Conservation (phyloP, 176 grass and related monocot genomes). For the Secale cereale region DNA sequence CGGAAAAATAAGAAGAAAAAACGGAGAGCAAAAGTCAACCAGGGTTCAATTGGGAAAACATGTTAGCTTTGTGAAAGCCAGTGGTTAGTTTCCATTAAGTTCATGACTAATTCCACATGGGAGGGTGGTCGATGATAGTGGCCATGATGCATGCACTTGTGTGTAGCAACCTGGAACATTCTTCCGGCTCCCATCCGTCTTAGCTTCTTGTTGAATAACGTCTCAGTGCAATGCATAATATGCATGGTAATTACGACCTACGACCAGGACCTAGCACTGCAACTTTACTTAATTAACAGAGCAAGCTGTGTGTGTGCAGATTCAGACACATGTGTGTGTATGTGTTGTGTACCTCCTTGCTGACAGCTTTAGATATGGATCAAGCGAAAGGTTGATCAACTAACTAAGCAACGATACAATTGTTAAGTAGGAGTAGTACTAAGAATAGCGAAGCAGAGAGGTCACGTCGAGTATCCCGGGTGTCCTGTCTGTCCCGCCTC, state of each 20-base stretch:
- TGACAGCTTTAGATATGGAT: conserved; percentile 4
- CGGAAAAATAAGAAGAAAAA: background rate
- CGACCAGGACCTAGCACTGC: background rate
- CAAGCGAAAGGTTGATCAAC: background rate
- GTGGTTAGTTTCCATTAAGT: background rate
- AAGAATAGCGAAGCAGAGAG: background rate
- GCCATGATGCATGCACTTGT: conserved; percentile 9
- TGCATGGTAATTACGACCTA: conserved; percentile 8
- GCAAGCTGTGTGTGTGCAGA: background rate
- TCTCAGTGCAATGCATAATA: conserved; percentile 8
- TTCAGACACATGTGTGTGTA: background rate
- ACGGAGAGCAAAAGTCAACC: background rate
- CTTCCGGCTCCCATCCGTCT: background rate
- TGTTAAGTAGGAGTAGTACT: background rate
- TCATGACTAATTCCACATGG: background rate
- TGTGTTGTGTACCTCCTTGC: background rate
- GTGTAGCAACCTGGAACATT: conserved; percentile 19
- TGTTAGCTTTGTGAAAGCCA: background rate
- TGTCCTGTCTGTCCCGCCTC: background rate
- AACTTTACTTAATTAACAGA: background rate
- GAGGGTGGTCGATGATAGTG: background rate
- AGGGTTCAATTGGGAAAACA: background rate
- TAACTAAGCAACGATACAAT: background rate
- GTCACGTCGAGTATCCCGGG: background rate
- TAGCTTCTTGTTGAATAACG: background rate